phyloP scores from a whole-genome alignment of 805 yeast genomes.

The Isabelozyma gotoi region DNA sequence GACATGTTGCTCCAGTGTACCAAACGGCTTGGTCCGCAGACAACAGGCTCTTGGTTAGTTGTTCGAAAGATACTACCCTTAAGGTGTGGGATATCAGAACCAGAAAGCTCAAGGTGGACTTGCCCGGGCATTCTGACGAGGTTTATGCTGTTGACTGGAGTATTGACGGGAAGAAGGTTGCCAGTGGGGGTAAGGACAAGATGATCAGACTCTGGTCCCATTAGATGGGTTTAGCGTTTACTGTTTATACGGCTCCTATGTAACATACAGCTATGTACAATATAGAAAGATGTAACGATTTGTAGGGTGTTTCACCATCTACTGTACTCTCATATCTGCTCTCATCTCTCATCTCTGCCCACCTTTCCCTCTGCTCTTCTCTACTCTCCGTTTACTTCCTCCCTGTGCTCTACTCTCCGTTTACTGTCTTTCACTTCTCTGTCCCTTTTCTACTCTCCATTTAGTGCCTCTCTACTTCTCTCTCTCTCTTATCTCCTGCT shows the following conservation, averaged over 20 bases:
- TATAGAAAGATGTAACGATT: no score
- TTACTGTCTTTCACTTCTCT: no score
- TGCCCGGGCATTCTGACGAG: slow-evolving; percentile 96
- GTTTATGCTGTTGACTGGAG: slow-evolving; percentile 98
- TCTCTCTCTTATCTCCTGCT: no score
- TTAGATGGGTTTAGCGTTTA: slow-evolving; percentile 22
- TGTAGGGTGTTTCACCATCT: no score
- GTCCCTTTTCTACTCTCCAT: no score
- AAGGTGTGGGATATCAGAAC: slow-evolving; percentile 96
- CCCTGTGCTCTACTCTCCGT: no score
- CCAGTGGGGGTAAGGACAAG: slow-evolving; percentile 98
- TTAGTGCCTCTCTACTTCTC: no score
- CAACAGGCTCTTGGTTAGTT: slow-evolving; percentile 83
- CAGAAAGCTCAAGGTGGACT: slow-evolving; percentile 77
- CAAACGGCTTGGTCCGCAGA: slow-evolving; percentile 98
- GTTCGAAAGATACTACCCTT: slow-evolving; percentile 93
- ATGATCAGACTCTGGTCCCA: slow-evolving; percentile 94
- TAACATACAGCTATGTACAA: no score
- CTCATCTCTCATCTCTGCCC: no score
- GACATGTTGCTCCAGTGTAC: slow-evolving; percentile 97
- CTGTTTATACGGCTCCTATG: background rate
- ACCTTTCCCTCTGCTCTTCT: no score
- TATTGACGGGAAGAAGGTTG: slow-evolving; percentile 87
- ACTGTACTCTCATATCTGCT: no score
- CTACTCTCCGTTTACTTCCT: no score